A percentile compares a stretch with the other conserved stretches of the same genome.
Conservation (phyloP, 2,329 filamentous ascomycete species). For the Cladosporium sp. region DNA sequence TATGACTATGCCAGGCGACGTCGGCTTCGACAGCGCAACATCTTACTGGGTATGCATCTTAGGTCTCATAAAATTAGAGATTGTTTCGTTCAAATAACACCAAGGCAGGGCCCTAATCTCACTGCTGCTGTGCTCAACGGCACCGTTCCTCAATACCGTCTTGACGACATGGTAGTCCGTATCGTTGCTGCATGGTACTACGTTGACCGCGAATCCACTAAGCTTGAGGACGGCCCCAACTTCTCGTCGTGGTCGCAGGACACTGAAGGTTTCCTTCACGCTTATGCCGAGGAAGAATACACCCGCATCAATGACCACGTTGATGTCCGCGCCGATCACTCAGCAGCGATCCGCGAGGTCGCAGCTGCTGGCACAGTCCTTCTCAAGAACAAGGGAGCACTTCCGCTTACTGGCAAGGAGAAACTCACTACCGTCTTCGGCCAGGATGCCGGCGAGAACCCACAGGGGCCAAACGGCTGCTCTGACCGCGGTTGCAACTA, state of each 20-base stretch:
- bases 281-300: constrained; percentile 56
- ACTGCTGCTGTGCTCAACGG: constrained; percentile 86
- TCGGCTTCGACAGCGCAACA: constrained; percentile 68
- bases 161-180: constrained; percentile 89
- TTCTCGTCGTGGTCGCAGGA: constrained; percentile 84
- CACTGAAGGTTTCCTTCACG: constrained; percentile 67
- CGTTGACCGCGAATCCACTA: constrained; percentile 52
- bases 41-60: constrained; percentile 34
- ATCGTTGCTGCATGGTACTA: constrained; percentile 67
- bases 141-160: constrained; percentile 75
- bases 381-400: constrained; percentile 73
- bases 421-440: constrained; percentile 74
- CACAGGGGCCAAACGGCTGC: constrained; percentile 75
- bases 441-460: constrained; percentile 74
- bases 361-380: constrained; percentile 80
- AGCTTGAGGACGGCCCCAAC: constrained; percentile 58
- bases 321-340: constrained; percentile 76
- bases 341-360: constrained; percentile 66
- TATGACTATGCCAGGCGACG: constrained; percentile 88
- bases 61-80: background rate
- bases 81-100: background rate
- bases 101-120: constrained; percentile 64
- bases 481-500: constrained; percentile 60
- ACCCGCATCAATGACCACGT: constrained; percentile 73
- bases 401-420: constrained; percentile 73